Percentiles rank a stretch among this genome's conserved stretches.
Evolutionary conservation across 2,329 filamentous ascomycete genomes (phyloP).

Genomic region (Penicillium brasilianum): DNA sequence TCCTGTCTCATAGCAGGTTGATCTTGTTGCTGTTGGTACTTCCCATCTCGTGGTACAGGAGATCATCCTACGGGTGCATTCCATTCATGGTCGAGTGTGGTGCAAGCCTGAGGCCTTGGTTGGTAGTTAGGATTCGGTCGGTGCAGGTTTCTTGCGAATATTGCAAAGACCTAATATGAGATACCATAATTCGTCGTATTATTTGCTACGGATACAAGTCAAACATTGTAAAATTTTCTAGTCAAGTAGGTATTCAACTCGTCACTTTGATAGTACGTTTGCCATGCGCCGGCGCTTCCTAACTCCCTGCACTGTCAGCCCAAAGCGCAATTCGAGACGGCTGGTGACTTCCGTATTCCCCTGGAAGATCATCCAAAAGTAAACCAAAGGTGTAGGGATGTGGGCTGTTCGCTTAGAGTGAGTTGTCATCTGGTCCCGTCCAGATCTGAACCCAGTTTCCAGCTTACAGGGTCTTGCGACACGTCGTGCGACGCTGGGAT

Average conservation of each 20-base stretch:
- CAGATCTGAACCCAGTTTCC: constrained; percentile 27
- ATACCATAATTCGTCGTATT: neutral
- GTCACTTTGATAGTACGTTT: neutral
- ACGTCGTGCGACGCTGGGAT: constrained; percentile 25
- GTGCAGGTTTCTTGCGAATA: neutral
- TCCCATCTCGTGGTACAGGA: constrained; percentile 5
- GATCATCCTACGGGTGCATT: constrained; percentile 33
- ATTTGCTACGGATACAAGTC: neutral
- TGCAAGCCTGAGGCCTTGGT: neutral
- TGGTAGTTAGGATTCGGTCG: neutral
- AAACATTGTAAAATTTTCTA: neutral
- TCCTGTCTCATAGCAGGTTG: neutral
- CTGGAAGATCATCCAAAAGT: neutral
- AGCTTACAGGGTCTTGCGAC: constrained; percentile 18
- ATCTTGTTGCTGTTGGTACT: neutral
- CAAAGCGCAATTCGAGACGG: neutral
- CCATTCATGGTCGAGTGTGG: neutral
- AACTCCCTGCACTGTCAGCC: neutral
- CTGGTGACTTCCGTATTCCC: neutral
- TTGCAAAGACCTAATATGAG: neutral
- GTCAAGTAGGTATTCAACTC: no score
- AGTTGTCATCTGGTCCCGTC: constrained; percentile 22
- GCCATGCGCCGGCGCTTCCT: neutral
- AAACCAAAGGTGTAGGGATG: neutral
- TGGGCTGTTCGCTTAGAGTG: neutral